Base-by-base conservation (phyloP, 768 basidiomycete genomes). In the Suillus variegatus region DNA sequence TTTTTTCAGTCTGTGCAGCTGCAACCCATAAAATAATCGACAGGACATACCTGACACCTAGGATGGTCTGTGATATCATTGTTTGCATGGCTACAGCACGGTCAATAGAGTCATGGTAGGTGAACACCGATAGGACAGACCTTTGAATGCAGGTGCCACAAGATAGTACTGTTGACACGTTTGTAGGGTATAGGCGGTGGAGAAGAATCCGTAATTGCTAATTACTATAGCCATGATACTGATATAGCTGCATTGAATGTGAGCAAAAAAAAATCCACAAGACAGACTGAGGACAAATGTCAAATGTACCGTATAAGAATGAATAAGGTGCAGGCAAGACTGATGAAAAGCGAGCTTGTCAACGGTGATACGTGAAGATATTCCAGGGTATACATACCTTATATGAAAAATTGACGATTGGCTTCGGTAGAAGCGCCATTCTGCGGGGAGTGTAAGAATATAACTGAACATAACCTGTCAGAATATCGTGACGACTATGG, bases 31-130 rank as follows among this genome's bases (percentile, higher is more conserved):
- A 22, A 10, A 44, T 0, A 9, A 1, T 28, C 6, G 1, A 28
- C 9, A 1, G 5, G 4, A 4, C 62, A n/a, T 72, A 87, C 88
- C 88, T 82, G 57, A 88, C 73, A 10, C 84, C 89, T 54, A 91
- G 70, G 63, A 91, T 90, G 10, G 82, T 76, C 71, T 91, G 89
- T 7, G 89, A 89, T 55, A 88, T 77, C 83, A 87, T 86, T 0
- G 79, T 78, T 74, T 91, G 90, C 8, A 88, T 20, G 6, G 86
- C 90, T 91, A 64, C 12, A 60, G 57, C 20, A 6, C 2, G 3
- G 36, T 20, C 57, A 32, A 63, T 20, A 32, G 3, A 20, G 57
- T 28, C 40, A 18, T 12, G 6, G 18, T 41, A 6, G 18, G 40
- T 60, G 18, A 43, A 28, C 3, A 12, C 10, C 40, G 7, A 28